Base-by-base conservation (phyloP, 1,139 yeast genomes). In the Nakaseomyces glabratus region DNA sequence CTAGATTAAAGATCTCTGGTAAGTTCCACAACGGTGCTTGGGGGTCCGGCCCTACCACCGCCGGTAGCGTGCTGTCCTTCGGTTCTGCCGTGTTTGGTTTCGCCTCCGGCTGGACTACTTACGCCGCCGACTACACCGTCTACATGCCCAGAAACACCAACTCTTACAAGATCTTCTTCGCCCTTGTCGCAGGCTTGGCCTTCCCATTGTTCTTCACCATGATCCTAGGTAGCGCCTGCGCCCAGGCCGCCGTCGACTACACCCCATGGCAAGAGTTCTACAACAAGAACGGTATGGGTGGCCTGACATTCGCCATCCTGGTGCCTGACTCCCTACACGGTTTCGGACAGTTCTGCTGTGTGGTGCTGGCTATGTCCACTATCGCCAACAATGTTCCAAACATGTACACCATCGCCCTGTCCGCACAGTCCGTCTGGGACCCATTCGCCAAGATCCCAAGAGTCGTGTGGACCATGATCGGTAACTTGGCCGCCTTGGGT, bases 91-190 rank as follows among this genome's bases (percentile, higher is more conserved):
- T 82, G 44, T 88, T 71, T 51, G 96, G 96, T 44, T 88, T 81
- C 52, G 94, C 95, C 34, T 74, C 95, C 38, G 96, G 96, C 44
- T 86, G 96, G 96, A 75, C 93, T 39, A 80, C 95, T 16, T 84
- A 80, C 52, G 93, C 95, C 31, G 76, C 94, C 28, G 96, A 86
- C 63, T 88, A 86, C 62, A 84, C 95, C 36, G 88, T 81, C 35
- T 88, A 85, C 65, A 86, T 82, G 71, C 71, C 72, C 44, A 66
- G 73, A 53, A 67, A 73, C 52, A 74, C 77, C 43, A 71, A 70
- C 57, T 63, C 73, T 28, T 43, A 47, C 51, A 76, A 66, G 57
- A 68, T 84, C 40, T 85, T 85, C 64, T 58, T 70, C 37, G 68
- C 76, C 46, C 74, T 86, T 40, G 57, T 73, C 42, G 43, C 61